Conservation (phyloP, 2,329 filamentous ascomycete species). For the Aspergillus neoniger region DNA sequence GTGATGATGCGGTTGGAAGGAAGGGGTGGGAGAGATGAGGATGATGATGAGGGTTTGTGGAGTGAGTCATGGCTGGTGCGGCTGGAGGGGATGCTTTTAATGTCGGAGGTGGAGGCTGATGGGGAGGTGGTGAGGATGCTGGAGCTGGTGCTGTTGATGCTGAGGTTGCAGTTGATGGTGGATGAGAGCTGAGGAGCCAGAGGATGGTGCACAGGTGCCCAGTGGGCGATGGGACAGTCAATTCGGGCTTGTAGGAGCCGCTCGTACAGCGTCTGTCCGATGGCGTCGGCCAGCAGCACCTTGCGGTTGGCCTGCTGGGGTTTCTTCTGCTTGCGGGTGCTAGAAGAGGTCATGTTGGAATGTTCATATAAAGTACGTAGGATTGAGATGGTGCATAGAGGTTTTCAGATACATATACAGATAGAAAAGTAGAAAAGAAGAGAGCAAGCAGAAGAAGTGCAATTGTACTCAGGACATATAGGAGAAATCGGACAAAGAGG, state of each 20-base stretch:
- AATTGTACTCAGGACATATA: neutral
- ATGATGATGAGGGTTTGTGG: neutral
- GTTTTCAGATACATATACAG: neutral
- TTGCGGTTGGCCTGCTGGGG: neutral
- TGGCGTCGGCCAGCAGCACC: neutral
- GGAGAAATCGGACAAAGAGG: too few species aligned
- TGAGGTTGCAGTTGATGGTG: neutral
- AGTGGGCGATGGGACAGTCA: neutral
- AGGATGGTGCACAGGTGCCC: neutral
- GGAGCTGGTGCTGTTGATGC: slow-evolving; percentile 1
- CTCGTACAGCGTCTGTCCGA: slow-evolving; percentile 1
- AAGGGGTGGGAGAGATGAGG: neutral
- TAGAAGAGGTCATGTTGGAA: neutral
- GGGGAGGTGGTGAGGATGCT: neutral
- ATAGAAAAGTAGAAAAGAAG: neutral
- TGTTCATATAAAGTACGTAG: neutral
- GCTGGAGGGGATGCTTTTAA: slow-evolving; percentile 1
- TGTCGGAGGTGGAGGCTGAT: neutral
- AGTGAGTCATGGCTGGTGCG: slow-evolving; percentile 7
- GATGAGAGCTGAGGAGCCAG: neutral
- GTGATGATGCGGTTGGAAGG: neutral
- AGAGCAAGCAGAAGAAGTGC: neutral
- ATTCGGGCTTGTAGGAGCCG: neutral
- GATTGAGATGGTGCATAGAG: too few species aligned
- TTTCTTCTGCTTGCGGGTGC: neutral